Percentiles rank a stretch among this genome's conserved stretches.
These are phyloP conservation scores for Zygnema circumcarinatum DNA, from an alignment of 139 green algal species.

Conservation along the genomic window DNA sequence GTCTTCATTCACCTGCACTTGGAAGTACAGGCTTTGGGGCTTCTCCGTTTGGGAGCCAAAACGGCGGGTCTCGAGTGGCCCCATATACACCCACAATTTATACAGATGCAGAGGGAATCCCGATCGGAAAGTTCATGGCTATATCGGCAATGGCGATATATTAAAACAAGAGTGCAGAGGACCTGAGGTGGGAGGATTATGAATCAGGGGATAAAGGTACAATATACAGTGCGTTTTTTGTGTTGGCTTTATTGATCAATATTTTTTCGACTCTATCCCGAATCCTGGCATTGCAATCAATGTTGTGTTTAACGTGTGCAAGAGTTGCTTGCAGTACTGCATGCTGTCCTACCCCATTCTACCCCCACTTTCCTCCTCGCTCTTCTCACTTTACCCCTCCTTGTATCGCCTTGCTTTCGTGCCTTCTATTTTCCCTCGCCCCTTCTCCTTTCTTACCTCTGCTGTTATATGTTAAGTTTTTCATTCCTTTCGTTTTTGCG, in stretches of 20 bases:
- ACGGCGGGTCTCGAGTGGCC: neutral
- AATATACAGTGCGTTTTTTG: neutral
- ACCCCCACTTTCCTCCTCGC: too few species aligned
- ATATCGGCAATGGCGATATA: slow-evolving; percentile 86
- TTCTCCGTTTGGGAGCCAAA: neutral
- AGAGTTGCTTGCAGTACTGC: too few species aligned
- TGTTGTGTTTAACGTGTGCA: too few species aligned
- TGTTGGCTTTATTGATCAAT: too few species aligned
- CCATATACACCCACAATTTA: slow-evolving; percentile 18
- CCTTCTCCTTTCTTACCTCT: neutral
- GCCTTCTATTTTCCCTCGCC: neutral
- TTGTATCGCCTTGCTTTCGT: neutral
- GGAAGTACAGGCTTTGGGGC: neutral
- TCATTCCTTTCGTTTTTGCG: neutral
- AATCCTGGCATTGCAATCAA: too few species aligned
- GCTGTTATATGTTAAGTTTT: too few species aligned
- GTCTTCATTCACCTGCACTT: neutral
- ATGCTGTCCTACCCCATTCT: too few species aligned
- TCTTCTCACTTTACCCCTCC: too few species aligned
- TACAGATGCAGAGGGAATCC: slow-evolving; percentile 21
- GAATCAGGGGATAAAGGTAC: slow-evolving; percentile 66
- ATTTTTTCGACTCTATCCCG: too few species aligned
- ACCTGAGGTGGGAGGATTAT: slow-evolving; percentile 93
- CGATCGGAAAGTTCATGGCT: slow-evolving; percentile 67
- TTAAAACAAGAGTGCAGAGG: slow-evolving; percentile 78